phyloP scores from a whole-genome alignment of 345 rosid species.

The Lumnitzera racemosa region DNA sequence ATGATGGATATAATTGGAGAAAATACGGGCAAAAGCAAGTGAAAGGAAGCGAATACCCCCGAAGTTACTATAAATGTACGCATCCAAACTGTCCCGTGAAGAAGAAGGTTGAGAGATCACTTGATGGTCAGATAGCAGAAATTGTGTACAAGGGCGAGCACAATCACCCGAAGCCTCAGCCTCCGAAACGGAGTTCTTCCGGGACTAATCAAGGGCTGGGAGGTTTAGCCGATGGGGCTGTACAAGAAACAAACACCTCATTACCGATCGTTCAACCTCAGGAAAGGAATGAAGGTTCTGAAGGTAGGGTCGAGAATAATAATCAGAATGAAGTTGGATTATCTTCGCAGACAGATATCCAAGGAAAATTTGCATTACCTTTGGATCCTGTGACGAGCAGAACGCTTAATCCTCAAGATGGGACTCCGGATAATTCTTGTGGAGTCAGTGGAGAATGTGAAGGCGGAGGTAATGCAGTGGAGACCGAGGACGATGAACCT shows the following conservation, averaged over 20 bases:
- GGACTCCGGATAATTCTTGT: slow-evolving; percentile 50
- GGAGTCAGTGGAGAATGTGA: slow-evolving; percentile 60
- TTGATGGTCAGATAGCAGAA: slow-evolving; percentile 84
- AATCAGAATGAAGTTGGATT: slow-evolving; percentile 21
- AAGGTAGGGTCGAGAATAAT: slow-evolving; percentile 26
- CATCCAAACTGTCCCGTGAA: slow-evolving; percentile 86
- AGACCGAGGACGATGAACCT: slow-evolving; percentile 53
- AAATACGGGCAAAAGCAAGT: slow-evolving; percentile 98
- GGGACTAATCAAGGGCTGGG: slow-evolving; percentile 36
- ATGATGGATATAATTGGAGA: slow-evolving; percentile 97
- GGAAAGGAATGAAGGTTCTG: slow-evolving; percentile 42
- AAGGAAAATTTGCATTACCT: slow-evolving; percentile 14
- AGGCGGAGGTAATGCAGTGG: slow-evolving; percentile 45
- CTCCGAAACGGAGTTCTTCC: slow-evolving; percentile 46
- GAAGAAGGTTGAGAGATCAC: slow-evolving; percentile 90
- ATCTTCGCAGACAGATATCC: slow-evolving; percentile 15
- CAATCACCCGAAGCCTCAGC: slow-evolving; percentile 74
- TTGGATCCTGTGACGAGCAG: slow-evolving; percentile 25
- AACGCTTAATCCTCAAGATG: slow-evolving; percentile 24
- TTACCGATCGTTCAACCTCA: slow-evolving; percentile 24
- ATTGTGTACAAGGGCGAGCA: slow-evolving; percentile 95
- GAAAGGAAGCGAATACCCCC: slow-evolving; percentile 92
- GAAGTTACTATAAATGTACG: slow-evolving; percentile 95
- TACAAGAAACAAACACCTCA: slow-evolving; percentile 20
- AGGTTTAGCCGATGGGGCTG: slow-evolving; percentile 28